Base-by-base conservation (phyloP, 2,329 filamentous ascomycete genomes). In the Verticillium klebahnii region DNA sequence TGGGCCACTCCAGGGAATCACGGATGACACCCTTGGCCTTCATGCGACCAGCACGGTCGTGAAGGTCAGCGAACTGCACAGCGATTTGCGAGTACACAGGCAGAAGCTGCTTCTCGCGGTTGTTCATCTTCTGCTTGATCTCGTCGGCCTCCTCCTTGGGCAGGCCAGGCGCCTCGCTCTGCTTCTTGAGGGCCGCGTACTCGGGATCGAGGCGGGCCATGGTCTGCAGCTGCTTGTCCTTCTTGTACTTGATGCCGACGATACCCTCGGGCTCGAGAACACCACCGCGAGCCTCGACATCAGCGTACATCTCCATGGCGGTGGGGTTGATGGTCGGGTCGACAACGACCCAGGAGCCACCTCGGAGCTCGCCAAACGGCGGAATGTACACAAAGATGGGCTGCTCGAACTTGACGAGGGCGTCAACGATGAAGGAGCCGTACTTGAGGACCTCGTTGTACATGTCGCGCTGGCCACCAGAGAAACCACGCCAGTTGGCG, bases 391-490 rank as follows among this genome's bases (percentile, higher is more conserved):
- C 92, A 74, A 99, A 99, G 78, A 99, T 89, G 61, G 95, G 95
- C 83, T 99, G 95, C 83, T 99, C 92, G 74, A 92, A 99, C 81
- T 97, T 96, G 83, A 97, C 93, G 57, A 99, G 89, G 61, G 94
- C 94, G 72, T 99, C 95, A 69, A 99, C 95, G 73, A 99, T 99
- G 85, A 95, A 98, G 19, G 94, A 97, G 74, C 95, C 95, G 73
- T 99, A 99, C 84, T 99, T 99, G 78, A 99, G 88, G 17, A 99
- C 95, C 80, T 99, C 95, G 81, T 98, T 97, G 88, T 96, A 99
- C 95, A 99, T 99, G 80, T 99, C 95, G 69, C 94, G 92, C 81
- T 99, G 95, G 67, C 95, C 95, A 82, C 95, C 95, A 69, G 95
- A 99, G 92, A 99, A 99, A 83, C 95, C 95, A 88, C 95, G 90